Conservation (phyloP, 2,329 filamentous ascomycete genomes). For the Alternaria brassicae region DNA sequence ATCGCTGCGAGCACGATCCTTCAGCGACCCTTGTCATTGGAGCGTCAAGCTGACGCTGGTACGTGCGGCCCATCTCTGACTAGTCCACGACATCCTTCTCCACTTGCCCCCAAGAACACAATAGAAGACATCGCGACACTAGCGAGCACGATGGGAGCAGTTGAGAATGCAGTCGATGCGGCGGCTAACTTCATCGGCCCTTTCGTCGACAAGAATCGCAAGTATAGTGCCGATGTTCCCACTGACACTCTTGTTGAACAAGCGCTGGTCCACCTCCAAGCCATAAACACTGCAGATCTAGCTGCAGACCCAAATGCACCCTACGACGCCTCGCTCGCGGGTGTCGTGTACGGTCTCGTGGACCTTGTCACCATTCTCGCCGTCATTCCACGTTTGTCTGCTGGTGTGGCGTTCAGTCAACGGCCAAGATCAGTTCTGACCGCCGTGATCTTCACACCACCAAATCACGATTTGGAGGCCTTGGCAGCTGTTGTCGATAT, state of each 20-base stretch:
- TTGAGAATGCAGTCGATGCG: constrained; percentile 44
- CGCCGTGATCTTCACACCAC: constrained; percentile 17
- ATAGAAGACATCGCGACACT: not conserved
- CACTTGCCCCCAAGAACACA: not conserved
- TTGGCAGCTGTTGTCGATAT: constrained; percentile 24
- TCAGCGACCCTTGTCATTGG: constrained; percentile 30
- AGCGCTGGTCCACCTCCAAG: constrained; percentile 41
- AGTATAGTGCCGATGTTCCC: constrained; percentile 15
- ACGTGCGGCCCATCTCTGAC: constrained; percentile 11
- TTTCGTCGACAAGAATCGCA: constrained; percentile 30
- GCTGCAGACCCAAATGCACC: constrained; percentile 41
- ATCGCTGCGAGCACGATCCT: constrained; percentile 31
- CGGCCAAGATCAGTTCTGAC: constrained; percentile 46
- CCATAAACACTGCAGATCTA: constrained; percentile 46
- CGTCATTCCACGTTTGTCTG: constrained; percentile 46
- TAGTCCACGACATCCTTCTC: constrained; percentile 11
- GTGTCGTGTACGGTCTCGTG: constrained; percentile 49
- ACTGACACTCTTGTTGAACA: constrained; percentile 32
- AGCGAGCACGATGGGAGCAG: constrained; percentile 32
- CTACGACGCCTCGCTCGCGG: constrained; percentile 49
- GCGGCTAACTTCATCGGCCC: constrained; percentile 45
- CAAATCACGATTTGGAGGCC: constrained; percentile 14
- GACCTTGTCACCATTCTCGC: constrained; percentile 45
- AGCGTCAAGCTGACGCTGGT: constrained; percentile 13
- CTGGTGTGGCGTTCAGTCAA: constrained; percentile 42